Conservation (phyloP, 2,329 filamentous ascomycete species). For the Amauroascus niger region DNA sequence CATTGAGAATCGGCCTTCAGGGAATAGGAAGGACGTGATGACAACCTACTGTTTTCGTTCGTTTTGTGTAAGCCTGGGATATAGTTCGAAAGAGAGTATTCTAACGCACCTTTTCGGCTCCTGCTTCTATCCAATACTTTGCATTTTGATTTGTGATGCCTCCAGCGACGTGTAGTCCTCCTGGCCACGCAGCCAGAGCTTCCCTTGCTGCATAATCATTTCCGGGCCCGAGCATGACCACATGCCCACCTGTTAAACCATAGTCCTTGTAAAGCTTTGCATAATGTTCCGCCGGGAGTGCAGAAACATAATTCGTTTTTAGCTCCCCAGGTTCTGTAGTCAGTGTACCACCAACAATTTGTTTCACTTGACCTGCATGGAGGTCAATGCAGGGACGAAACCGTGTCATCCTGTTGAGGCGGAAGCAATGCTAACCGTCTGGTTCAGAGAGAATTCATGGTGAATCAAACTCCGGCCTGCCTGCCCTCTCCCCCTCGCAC, state of each 20-base stretch:
- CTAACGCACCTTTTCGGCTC: constrained; percentile 70
- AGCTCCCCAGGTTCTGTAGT: constrained; percentile 56
- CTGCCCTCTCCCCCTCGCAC: background rate
- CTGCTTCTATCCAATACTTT: constrained; percentile 70
- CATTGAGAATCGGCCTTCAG: constrained; percentile 69
- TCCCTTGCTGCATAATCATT: constrained; percentile 73
- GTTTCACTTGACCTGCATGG: constrained; percentile 94
- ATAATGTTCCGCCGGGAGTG: constrained; percentile 70
- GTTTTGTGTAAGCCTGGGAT: background rate
- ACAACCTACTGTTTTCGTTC: constrained; percentile 60
- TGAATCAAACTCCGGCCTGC: background rate
- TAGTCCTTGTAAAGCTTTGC: constrained; percentile 70
- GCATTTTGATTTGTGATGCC: constrained; percentile 84
- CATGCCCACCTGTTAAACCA: constrained; percentile 68
- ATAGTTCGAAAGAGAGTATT: background rate
- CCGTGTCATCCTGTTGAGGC: constrained; percentile 58
- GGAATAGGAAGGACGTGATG: constrained; percentile 92
- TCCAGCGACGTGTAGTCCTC: constrained; percentile 80
- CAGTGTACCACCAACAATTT: constrained; percentile 93
- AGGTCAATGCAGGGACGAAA: constrained; percentile 97
- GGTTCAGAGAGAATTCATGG: background rate
- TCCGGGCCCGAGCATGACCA: constrained; percentile 89
- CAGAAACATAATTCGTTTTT: constrained; percentile 87
- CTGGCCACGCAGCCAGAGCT: constrained; percentile 68
- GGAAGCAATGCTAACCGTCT: background rate